Evolutionary conservation across 495 filamentous ascomycete species (phyloP).

Genomic region (Penicillium canariense): DNA sequence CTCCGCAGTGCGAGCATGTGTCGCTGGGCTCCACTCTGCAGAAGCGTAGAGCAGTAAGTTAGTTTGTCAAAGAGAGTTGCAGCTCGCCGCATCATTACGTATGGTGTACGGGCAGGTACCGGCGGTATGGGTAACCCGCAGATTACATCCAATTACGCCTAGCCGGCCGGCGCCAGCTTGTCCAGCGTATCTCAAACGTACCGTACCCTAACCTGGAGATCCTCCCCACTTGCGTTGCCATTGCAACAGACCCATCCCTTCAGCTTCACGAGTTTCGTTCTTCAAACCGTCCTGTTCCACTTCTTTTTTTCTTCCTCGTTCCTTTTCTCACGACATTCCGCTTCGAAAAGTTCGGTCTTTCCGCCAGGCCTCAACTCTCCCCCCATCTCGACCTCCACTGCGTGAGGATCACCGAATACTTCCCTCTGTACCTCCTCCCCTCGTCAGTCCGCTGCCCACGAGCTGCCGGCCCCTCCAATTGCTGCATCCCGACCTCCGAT

Average conservation of each 20-base stretch:
- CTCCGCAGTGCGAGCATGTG: constrained; percentile 10
- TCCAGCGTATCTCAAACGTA: no score
- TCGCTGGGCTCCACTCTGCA: not conserved
- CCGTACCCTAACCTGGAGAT: constrained; percentile 40
- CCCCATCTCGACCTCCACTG: not conserved
- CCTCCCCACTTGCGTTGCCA: constrained; percentile 52
- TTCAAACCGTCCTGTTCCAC: constrained; percentile 33
- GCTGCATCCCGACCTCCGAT: constrained; percentile 15
- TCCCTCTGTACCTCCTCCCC: constrained; percentile 14
- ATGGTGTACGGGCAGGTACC: not conserved
- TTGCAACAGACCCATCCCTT: constrained; percentile 53
- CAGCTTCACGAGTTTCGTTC: constrained; percentile 48
- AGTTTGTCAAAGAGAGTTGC: not conserved
- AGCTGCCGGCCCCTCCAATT: constrained; percentile 28
- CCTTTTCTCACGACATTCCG: constrained; percentile 19
- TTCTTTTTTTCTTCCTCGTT: constrained; percentile 21
- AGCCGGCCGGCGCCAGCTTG: no score
- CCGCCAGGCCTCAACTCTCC: constrained; percentile 4
- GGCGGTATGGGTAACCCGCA: not conserved
- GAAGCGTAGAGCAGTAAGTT: not conserved
- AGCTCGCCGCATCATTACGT: constrained; percentile 4
- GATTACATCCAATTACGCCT: no score
- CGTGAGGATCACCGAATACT: not conserved
- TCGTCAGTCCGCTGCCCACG: constrained; percentile 22
- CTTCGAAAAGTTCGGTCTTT: constrained; percentile 11